phyloP scores from a whole-genome alignment of 148 eudicot genomes.

The Silene uniflora region DNA sequence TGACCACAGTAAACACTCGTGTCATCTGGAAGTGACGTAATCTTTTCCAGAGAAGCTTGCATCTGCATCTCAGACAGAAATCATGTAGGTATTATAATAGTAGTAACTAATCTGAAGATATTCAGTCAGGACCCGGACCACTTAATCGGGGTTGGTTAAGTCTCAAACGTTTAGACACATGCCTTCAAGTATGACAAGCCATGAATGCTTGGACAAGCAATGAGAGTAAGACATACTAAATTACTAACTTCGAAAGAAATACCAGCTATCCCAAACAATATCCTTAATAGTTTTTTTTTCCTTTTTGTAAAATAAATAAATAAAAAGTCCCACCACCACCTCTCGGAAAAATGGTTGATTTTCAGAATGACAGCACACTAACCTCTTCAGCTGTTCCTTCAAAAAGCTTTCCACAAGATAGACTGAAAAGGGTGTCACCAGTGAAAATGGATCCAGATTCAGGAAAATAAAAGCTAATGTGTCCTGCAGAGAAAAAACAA shows the following conservation, averaged over 20 bases:
- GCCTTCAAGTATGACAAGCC: neutral
- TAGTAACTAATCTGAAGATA: neutral
- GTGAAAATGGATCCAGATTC: conserved; percentile 69
- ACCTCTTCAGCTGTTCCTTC: conserved; percentile 90
- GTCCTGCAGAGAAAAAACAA: conserved; percentile 43
- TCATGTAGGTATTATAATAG: neutral
- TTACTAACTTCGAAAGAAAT: neutral
- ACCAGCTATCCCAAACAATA: neutral
- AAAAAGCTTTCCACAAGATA: conserved; percentile 89
- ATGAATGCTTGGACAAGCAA: neutral
- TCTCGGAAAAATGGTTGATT: neutral
- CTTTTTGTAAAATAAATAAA: too few relatives aligned
- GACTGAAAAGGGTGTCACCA: conserved; percentile 83
- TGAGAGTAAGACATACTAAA: neutral
- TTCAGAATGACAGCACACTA: conserved; percentile 15
- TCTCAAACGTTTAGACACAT: neutral
- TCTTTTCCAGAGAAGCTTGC: conserved; percentile 64
- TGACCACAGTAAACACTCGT: conserved; percentile 85
- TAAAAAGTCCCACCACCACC: neutral
- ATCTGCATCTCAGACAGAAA: conserved; percentile 42
- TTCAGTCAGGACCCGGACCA: neutral
- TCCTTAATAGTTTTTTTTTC: neutral
- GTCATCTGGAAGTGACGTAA: conserved; percentile 68
- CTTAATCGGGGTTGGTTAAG: neutral
- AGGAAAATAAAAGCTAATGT: conserved; percentile 83